Conservation (phyloP, 1,284 basidiomycete species). For the Sporisorium iseilematis-ciliati region DNA sequence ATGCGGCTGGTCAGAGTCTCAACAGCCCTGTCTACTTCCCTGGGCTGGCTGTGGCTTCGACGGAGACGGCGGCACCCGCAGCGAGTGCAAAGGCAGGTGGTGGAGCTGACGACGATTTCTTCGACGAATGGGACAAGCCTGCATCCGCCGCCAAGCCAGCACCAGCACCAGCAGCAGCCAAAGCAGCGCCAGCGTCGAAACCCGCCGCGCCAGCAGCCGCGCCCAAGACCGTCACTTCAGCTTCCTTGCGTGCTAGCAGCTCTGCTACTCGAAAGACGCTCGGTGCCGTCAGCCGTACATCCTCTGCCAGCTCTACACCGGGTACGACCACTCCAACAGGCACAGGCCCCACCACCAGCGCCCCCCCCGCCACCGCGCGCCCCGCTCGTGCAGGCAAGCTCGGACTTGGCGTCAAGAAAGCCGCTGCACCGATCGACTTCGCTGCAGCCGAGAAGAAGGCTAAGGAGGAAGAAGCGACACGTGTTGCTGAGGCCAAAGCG, state of each 20-base stretch:
- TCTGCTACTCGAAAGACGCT: slow-evolving; percentile 49
- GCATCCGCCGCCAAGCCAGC: slow-evolving; percentile 53
- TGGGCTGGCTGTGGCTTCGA: slow-evolving; percentile 71
- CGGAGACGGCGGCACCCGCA: slow-evolving; percentile 67
- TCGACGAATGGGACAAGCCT: slow-evolving; percentile 94
- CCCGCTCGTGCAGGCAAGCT: slow-evolving; percentile 60
- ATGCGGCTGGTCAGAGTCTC: slow-evolving; percentile 72
- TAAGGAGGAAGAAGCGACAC: slow-evolving; percentile 60
- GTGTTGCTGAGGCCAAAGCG: slow-evolving; percentile 42
- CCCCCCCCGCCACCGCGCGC: slow-evolving; percentile 31
- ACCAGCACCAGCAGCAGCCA: slow-evolving; percentile 31
- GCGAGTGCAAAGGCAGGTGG: slow-evolving; percentile 70
- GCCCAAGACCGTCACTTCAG: slow-evolving; percentile 60
- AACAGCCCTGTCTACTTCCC: slow-evolving; percentile 63
- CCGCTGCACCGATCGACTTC: slow-evolving; percentile 62
- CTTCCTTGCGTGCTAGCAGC: slow-evolving; percentile 51
- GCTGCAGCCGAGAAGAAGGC: slow-evolving; percentile 67
- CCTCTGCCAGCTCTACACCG: slow-evolving; percentile 51
- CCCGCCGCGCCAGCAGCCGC: slow-evolving; percentile 34
- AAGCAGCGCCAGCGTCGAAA: slow-evolving; percentile 35
- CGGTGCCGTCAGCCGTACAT: slow-evolving; percentile 50
- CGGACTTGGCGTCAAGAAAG: slow-evolving; percentile 64
- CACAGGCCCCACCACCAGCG: slow-evolving; percentile 36
- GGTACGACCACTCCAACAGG: slow-evolving; percentile 50
- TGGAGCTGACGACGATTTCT: slow-evolving; percentile 87